Percentiles rank a stretch among this genome's conserved stretches.
These are phyloP conservation scores for Zoysia matrella DNA, from an alignment of 202 grass and related monocot species.

Conservation along the genomic window DNA sequence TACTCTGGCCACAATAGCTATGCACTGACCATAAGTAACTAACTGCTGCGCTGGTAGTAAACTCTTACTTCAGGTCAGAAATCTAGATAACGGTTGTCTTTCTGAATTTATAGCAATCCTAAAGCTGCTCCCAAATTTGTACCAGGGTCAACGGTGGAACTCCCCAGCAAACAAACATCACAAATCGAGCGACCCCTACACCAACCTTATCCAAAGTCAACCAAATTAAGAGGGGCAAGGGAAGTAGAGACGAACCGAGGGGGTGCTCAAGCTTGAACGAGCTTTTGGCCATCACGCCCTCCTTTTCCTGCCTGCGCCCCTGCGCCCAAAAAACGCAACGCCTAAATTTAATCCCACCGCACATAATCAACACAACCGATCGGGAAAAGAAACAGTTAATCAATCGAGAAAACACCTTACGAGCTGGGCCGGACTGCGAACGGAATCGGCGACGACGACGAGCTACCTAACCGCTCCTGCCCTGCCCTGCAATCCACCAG, in stretches of 20 bases:
- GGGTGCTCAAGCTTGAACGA: slow-evolving; percentile 95
- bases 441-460: neutral
- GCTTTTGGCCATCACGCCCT: slow-evolving; percentile 74
- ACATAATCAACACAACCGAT: neutral
- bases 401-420: slow-evolving; percentile 10
- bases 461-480: neutral
- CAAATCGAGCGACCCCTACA: neutral
- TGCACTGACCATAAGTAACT: neutral
- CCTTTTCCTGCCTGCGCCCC: slow-evolving; percentile 38
- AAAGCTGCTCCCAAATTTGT: no score
- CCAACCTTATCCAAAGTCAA: neutral
- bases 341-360: slow-evolving; percentile 4
- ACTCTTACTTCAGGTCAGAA: neutral
- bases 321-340: slow-evolving; percentile 22
- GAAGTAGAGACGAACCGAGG: slow-evolving; percentile 59
- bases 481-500: slow-evolving; percentile 25
- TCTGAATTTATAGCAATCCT: neutral
- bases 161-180: neutral
- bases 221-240: neutral
- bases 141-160: neutral
- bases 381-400: neutral
- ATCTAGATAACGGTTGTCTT: neutral
- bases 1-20: neutral
- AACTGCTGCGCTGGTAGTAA: neutral
- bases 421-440: neutral